Conservation (phyloP, 805 yeast genomes). For the Yamadazyma nakazawae region DNA sequence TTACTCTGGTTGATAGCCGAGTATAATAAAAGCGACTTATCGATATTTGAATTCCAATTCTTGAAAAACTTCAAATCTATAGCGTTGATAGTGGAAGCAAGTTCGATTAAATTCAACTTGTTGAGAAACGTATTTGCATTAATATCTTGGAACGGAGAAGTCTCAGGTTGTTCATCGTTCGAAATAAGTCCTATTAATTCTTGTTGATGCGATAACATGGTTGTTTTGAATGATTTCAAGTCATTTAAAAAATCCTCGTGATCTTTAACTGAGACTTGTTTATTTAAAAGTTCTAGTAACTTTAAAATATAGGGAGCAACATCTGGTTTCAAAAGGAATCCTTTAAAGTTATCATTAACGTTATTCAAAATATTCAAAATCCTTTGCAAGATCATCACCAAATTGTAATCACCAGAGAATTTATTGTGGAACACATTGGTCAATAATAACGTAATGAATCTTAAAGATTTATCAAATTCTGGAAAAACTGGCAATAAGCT, state of each 20-base stretch:
- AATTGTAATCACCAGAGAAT: constrained; percentile 17
- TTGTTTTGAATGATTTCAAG: constrained; percentile 50
- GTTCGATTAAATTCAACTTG: constrained; percentile 43
- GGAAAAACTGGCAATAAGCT: constrained; percentile 36
- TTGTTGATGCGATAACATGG: constrained; percentile 51
- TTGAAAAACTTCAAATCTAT: constrained; percentile 65
- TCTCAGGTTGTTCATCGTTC: constrained; percentile 4
- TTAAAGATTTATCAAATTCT: constrained; percentile 27
- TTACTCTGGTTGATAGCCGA: constrained; percentile 33
- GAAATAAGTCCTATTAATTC: constrained; percentile 27
- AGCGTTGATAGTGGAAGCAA: constrained; percentile 62
- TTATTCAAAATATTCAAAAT: constrained; percentile 52
- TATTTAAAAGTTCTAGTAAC: constrained; percentile 43
- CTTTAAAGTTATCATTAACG: constrained; percentile 57
- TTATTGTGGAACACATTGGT: constrained; percentile 8
- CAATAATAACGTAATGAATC: constrained; percentile 15
- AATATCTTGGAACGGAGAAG: constrained; percentile 26
- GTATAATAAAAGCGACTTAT: constrained; percentile 69
- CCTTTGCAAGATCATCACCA: constrained; percentile 44
- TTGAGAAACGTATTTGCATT: constrained; percentile 52
- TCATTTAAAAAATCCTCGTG: constrained; percentile 17
- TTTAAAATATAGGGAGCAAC: constrained; percentile 57
- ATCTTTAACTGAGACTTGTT: constrained; percentile 6
- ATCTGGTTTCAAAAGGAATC: constrained; percentile 64
- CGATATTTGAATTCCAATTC: constrained; percentile 76